phyloP scores from a whole-genome alignment of 2,329 filamentous ascomycete species.

The Neonectria sp. region DNA sequence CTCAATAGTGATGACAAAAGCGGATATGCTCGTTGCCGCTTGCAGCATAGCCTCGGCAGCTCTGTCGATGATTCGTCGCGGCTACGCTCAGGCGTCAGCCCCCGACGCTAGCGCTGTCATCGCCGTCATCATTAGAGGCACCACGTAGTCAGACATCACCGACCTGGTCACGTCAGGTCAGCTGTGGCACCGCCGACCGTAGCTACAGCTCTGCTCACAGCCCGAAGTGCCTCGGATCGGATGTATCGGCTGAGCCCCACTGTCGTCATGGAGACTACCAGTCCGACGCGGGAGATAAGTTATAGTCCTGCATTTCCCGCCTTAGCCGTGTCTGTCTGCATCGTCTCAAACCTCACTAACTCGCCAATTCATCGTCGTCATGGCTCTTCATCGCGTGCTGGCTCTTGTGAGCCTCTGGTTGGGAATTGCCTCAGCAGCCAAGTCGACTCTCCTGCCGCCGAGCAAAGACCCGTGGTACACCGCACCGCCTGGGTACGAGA shows the following conservation, averaged over 20 bases:
- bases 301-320: neutral
- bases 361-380: neutral
- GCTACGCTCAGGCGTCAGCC: too few relatives aligned
- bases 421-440: constrained; percentile 14
- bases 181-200: too few relatives aligned
- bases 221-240: too few relatives aligned
- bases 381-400: constrained; percentile 33
- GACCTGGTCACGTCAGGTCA: too few relatives aligned
- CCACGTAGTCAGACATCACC: too few relatives aligned
- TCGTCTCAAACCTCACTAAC: neutral
- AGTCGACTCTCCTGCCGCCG: constrained; percentile 31
- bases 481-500: constrained; percentile 39
- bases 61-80: neutral
- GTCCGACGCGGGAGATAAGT: too few relatives aligned
- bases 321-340: neutral
- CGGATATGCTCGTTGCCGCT: neutral
- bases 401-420: constrained; percentile 37
- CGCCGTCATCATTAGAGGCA: too few relatives aligned
- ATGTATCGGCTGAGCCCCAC: neutral
- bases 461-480: constrained; percentile 46
- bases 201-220: neutral
- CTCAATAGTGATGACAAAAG: neutral
- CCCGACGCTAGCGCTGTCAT: neutral
- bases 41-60: neutral
- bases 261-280: neutral